Base-by-base conservation (phyloP, 805 yeast species). In the Sungouiozyma ichnusensis region DNA sequence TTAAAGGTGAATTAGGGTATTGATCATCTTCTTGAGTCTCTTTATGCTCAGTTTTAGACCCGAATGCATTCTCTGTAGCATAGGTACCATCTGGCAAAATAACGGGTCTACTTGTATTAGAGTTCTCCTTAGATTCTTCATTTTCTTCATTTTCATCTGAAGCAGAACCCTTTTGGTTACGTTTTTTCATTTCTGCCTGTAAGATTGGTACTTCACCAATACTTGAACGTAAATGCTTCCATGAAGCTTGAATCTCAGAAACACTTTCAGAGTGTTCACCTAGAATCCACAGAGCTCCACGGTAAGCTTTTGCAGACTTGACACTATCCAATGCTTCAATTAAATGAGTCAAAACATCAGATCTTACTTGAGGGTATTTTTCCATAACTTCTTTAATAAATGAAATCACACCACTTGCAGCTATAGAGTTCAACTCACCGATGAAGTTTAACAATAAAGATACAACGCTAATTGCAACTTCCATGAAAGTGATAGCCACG, bases 81-180 rank as follows among this genome's bases (percentile, higher is more conserved):
- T 92, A 92, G 0, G 99, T 92, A 53, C 99, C 99, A 66, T 92
- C 99, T n/a, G 98, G 95, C 50, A 92, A 72, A 45, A 92, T 81
- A 45, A 82, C 80, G 16, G 97, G 97, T 36, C 85, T 85, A 33
- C 65, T 59, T 4, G 64, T 59, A 33, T 67, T 71, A 17, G 57
- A 60, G 16, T 35, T 29, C 14, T 31, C 37, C 18, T 33, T 33
- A 29, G 62, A 52, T 19, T 55, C 60, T 16, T 42, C 48, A 17
- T 51, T 60, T 4, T 44, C 54, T 13, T 42, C 50, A n/a, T 50
- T 60, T 9, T 60, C 67, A 3, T 49, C 55, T 9, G 50, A 55
- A 4, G 51, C 64, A 3, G 60, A 66, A 5, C 64, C 68, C n/a
- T 54, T 60, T 20, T 62, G 61, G 14, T 66, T 63, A 15, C 53